A percentile compares a stretch with the other conserved stretches of the same genome.
These are phyloP conservation scores for Chrysoporthe deuterocubensis DNA, from an alignment of 2,329 filamentous ascomycete species.

Conservation along the genomic window DNA sequence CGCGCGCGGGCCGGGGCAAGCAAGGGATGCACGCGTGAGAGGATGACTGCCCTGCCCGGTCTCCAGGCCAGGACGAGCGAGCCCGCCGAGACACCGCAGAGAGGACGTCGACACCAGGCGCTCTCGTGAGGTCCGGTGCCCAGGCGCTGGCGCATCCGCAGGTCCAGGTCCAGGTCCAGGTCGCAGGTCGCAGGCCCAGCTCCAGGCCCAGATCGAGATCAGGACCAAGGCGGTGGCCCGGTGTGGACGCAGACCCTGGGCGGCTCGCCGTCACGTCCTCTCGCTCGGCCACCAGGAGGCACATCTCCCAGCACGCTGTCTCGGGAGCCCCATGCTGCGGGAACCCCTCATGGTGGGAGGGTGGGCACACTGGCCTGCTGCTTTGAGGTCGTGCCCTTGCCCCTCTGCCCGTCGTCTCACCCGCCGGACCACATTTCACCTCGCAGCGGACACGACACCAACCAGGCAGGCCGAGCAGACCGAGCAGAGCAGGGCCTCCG, in stretches of 20 bases:
- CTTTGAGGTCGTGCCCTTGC: conserved; percentile 17
- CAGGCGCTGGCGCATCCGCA: no score
- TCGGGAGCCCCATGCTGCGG: conserved; percentile 15
- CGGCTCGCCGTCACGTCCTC: neutral
- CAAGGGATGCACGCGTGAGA: no score
- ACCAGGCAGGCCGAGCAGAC: neutral
- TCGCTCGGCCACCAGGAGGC: neutral
- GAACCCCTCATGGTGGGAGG: neutral
- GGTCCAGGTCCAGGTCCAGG: no score
- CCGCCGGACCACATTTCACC: neutral
- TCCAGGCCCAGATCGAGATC: no score
- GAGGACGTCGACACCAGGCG: no score
- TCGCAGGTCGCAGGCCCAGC: no score
- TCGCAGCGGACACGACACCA: neutral
- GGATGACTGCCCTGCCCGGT: no score
- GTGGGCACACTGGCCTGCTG: neutral
- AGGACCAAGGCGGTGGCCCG: neutral
- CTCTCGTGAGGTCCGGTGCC: no score
- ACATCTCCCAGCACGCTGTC: conserved; percentile 14
- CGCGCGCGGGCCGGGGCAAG: no score
- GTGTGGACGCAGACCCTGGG: neutral
- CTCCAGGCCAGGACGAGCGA: no score
- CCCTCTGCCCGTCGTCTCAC: conserved; percentile 15
- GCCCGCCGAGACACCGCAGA: no score
- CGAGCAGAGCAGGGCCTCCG: neutral